Conservation (phyloP, 2,329 filamentous ascomycete genomes). For the Trichoderma brevicompactum region DNA sequence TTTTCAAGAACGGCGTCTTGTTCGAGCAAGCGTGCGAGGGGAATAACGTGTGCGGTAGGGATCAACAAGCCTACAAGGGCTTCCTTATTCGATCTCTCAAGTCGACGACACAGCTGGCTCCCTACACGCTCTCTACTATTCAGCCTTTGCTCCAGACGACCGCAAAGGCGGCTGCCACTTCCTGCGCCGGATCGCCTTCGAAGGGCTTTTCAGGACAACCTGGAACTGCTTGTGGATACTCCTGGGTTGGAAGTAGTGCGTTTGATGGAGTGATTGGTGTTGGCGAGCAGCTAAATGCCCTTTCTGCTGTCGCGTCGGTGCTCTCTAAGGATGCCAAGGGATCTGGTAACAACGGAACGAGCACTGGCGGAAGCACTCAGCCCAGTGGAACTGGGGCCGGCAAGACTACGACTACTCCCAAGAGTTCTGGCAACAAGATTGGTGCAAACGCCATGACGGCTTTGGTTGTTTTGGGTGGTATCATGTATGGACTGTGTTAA, state of each 20-base stretch:
- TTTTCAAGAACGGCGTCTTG: conserved; percentile 57
- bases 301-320: conserved; percentile 55
- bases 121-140: conserved; percentile 54
- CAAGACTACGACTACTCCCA: not conserved
- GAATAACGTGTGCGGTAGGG: conserved; percentile 58
- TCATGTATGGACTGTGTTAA: conserved; percentile 4
- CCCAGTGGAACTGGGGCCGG: not conserved
- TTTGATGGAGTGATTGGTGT: conserved; percentile 60
- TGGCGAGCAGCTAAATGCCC: conserved; percentile 62
- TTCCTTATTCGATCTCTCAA: conserved; percentile 61
- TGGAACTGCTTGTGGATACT: conserved; percentile 56
- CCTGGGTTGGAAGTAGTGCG: conserved; percentile 52
- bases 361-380: not conserved
- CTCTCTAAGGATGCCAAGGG: not conserved
- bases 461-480: not conserved
- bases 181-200: conserved; percentile 54
- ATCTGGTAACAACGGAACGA: not conserved
- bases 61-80: conserved; percentile 66
- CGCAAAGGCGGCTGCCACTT: conserved; percentile 55
- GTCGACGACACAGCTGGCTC: conserved; percentile 56
- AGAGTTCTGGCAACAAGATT: not conserved
- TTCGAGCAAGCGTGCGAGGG: conserved; percentile 69
- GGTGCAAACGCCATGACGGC: not conserved
- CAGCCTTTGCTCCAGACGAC: conserved; percentile 55
- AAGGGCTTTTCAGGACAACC: conserved; percentile 49